These are phyloP conservation scores for Fraxinus baroniana DNA, from an alignment of 305 asterid genomes.

Conservation along the genomic window DNA sequence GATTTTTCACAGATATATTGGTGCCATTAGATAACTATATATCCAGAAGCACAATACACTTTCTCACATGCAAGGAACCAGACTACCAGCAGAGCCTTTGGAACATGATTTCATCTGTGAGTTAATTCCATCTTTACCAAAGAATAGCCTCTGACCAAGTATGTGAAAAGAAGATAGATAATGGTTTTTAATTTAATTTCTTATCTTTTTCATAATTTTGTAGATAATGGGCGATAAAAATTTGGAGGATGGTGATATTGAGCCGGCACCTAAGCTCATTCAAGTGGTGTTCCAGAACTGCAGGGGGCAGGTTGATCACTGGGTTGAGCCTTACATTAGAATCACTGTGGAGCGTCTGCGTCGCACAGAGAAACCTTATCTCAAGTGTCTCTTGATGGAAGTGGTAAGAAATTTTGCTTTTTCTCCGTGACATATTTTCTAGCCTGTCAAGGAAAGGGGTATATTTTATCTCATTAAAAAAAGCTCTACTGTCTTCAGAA, in stretches of 20 bases:
- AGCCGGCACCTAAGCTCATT: constrained; percentile 94
- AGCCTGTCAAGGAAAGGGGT: not conserved
- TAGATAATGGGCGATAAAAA: constrained; percentile 91
- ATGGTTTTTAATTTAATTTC: constrained; percentile 1
- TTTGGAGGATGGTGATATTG: constrained; percentile 91
- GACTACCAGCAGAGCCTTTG: constrained; percentile 98
- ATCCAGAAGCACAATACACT: constrained; percentile 83
- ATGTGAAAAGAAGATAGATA: not conserved
- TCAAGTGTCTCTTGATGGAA: constrained; percentile 82
- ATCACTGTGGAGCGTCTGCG: constrained; percentile 77
- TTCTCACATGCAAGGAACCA: constrained; percentile 88
- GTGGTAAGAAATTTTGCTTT: constrained; percentile 53
- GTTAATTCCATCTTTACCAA: constrained; percentile 29
- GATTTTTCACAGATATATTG: constrained; percentile 66
- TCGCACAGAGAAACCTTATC: constrained; percentile 60
- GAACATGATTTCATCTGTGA: constrained; percentile 90
- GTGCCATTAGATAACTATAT: constrained; percentile 94
- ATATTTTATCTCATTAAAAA: not conserved
- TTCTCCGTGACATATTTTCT: not conserved
- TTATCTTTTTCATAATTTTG: constrained; percentile 16
- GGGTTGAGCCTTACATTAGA: constrained; percentile 95
- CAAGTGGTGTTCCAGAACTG: constrained; percentile 90
- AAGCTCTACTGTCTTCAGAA: not conserved
- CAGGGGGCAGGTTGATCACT: constrained; percentile 91
- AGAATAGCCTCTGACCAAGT: not conserved